Base-by-base conservation (phyloP, 2,329 filamentous ascomycete species). In the Parasarocladium wereldwijsianum region DNA sequence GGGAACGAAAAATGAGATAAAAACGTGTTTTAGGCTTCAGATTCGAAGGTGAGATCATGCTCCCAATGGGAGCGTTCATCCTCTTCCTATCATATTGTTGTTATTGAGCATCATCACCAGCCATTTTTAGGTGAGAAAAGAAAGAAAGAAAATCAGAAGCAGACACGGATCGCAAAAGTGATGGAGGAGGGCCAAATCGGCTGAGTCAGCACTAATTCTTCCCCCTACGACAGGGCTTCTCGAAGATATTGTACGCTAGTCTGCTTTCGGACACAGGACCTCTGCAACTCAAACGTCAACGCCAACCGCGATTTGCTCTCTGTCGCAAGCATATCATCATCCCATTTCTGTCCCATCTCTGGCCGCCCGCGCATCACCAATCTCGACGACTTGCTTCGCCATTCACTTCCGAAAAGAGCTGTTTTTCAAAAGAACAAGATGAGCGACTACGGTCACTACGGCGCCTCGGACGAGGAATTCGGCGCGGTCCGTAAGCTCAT, bases 401-500 rank as follows among this genome's bases (percentile, higher is more conserved):
- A n/a, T n/a, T n/a, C n/a, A n/a, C n/a, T n/a, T n/a, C n/a, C n/a
- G n/a, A n/a, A n/a, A n/a, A n/a, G n/a, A n/a, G n/a, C n/a, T n/a
- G n/a, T n/a, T n/a, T n/a, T 32, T 16, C 32, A 29, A 14, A 26
- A 28, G 23, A 16, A 36, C 39, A 45, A 38, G 40, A 84, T 84
- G 77, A 70, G 70, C 43, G 79, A 84, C 54, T 77, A 78, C 54
- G 59, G 55, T 39, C 66, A 72, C 45, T 84, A 70, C 51, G 76
- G 76, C 44, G 72, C 74, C 45, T 70, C 72, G 15, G 81, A 87
- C 22, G 82, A 87, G 56, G 82, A 90, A 58, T 83, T 79, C 51
- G 69, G 69, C 38, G 80, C 87, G 58, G 71, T 93, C 46, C 80
- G 72, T 58, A 83, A 81, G 57, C 68, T 87, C 37, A 74, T 80